Percentiles rank a stretch among this genome's conserved stretches.
Conservation (phyloP, 2,329 filamentous ascomycete genomes). For the Microascus cirrosus region DNA sequence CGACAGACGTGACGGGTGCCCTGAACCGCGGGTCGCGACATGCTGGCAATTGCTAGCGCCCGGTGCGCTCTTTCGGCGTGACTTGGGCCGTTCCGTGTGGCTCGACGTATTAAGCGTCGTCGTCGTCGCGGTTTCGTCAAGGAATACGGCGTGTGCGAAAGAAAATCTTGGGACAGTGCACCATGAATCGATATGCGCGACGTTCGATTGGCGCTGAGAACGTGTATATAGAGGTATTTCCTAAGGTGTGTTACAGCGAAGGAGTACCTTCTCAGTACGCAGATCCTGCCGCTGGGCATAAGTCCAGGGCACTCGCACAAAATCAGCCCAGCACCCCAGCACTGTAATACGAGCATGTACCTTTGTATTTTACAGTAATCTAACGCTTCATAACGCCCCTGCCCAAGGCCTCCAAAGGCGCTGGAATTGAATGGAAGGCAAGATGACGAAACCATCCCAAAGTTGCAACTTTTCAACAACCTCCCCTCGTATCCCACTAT, state of each 20-base stretch:
- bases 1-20: constrained; percentile 1
- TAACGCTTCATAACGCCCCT: not conserved
- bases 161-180: not conserved
- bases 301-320: not conserved
- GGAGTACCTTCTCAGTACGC: not conserved
- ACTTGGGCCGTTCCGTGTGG: not conserved
- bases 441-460: not conserved
- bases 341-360: not conserved
- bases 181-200: not conserved
- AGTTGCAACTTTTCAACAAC: not conserved
- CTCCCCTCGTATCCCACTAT: not conserved
- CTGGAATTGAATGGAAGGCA: not conserved
- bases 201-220: too few relatives aligned
- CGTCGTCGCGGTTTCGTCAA: not conserved
- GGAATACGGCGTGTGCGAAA: too few relatives aligned
- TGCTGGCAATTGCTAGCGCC: not conserved
- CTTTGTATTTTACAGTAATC: not conserved
- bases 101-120: not conserved
- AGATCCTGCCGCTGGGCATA: not conserved
- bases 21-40: not conserved
- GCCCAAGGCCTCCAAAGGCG: not conserved
- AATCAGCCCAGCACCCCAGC: not conserved
- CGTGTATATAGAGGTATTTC: too few relatives aligned
- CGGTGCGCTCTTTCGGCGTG: not conserved
- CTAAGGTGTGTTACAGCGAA: not conserved